Percentiles rank a stretch among this genome's conserved stretches.
phyloP scores from a whole-genome alignment of 148 eudicot genomes.

The Cornus controversa region DNA sequence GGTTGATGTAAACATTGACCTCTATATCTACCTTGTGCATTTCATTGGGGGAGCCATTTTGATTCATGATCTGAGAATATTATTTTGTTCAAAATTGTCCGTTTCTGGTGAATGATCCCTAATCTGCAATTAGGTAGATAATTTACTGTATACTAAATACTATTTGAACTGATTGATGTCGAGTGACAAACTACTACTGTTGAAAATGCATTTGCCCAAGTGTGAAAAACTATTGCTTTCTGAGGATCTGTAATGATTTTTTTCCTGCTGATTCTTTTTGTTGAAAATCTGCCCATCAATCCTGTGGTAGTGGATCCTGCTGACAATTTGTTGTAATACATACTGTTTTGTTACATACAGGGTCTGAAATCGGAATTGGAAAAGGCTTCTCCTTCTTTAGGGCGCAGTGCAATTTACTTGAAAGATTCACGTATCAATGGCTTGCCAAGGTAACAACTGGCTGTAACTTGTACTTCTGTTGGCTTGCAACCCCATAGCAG shows the following conservation, averaged over 20 bases:
- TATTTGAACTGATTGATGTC: neutral
- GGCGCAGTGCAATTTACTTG: conserved; percentile 82
- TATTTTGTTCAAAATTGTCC: neutral
- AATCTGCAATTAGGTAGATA: neutral
- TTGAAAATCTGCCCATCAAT: neutral
- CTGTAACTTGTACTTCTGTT: neutral
- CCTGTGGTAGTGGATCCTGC: neutral
- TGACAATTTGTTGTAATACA: neutral
- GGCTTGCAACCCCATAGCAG: neutral
- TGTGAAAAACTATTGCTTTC: neutral
- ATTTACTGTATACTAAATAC: neutral
- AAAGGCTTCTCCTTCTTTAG: conserved; percentile 84
- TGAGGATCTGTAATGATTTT: neutral
- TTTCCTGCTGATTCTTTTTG: neutral
- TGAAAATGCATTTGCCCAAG: neutral
- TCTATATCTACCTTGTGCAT: neutral
- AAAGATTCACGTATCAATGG: conserved; percentile 86
- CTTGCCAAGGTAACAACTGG: conserved; percentile 66
- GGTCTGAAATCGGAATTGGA: conserved; percentile 88
- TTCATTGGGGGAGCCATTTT: neutral
- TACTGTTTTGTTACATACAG: conserved; percentile 35
- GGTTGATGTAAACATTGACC: too few relatives aligned
- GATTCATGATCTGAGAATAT: neutral
- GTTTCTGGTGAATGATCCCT: neutral
- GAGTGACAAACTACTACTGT: neutral